Percentiles rank a stretch among this genome's conserved stretches.
These are phyloP conservation scores for Candida smagusa DNA, from an alignment of 1,139 yeast species.

Conservation along the genomic window DNA sequence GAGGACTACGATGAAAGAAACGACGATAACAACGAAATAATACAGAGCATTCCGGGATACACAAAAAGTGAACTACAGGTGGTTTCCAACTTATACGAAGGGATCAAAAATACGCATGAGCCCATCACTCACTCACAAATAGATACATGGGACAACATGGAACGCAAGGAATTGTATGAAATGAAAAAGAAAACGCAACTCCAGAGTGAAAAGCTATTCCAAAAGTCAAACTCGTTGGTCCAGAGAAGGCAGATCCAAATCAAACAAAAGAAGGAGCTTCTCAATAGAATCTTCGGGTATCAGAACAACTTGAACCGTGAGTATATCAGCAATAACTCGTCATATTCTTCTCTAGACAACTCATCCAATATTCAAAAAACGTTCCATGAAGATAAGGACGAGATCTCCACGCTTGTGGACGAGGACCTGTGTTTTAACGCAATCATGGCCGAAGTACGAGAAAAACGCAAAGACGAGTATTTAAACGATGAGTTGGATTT, in stretches of 20 bases:
- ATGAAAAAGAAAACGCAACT: constrained; percentile 31
- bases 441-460: constrained; percentile 25
- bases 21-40: constrained; percentile 7
- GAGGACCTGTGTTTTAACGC: constrained; percentile 33
- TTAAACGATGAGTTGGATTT: constrained; percentile 4
- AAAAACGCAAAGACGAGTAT: constrained; percentile 5
- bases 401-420: constrained; percentile 30
- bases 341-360: constrained; percentile 38
- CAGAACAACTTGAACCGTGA: constrained; percentile 38
- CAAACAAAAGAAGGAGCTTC: constrained; percentile 39
- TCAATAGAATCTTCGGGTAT: constrained; percentile 39
- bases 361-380: constrained; percentile 36
- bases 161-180: constrained; percentile 28
- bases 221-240: constrained; percentile 32
- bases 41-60: constrained; percentile 40
- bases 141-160: constrained; percentile 16
- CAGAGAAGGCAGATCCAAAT: constrained; percentile 42
- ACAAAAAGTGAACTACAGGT: constrained; percentile 36
- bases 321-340: constrained; percentile 41
- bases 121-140: constrained; percentile 4
- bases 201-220: constrained; percentile 33
- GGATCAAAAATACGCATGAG: constrained; percentile 9
- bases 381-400: constrained; percentile 43
- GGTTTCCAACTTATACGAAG: constrained; percentile 13
- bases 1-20: constrained; percentile 13